Percentiles rank a stretch among this genome's conserved stretches.
These are phyloP conservation scores for Cetradonia linearis DNA, from an alignment of 495 filamentous ascomycete genomes.

Conservation along the genomic window DNA sequence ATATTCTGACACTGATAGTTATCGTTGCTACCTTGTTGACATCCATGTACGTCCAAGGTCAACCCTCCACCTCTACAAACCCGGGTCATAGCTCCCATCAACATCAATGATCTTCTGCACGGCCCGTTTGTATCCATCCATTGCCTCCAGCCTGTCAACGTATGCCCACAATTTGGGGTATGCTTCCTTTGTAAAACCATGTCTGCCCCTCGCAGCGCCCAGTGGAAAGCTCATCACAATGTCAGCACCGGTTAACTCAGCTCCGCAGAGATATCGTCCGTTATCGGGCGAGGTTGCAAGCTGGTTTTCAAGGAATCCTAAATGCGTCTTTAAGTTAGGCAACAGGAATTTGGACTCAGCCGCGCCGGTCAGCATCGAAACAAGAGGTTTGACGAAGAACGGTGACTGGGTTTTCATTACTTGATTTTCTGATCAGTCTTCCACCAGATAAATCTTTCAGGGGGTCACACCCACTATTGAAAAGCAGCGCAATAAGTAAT, in stretches of 20 bases:
- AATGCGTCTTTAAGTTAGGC: constrained; percentile 53
- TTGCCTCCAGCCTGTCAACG: constrained; percentile 47
- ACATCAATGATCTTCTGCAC: constrained; percentile 50
- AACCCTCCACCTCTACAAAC: not conserved
- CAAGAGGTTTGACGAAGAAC: constrained; percentile 79
- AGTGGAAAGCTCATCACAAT: constrained; percentile 72
- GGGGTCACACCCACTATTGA: constrained; percentile 40
- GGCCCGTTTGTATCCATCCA: constrained; percentile 53
- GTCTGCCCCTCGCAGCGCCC: constrained; percentile 38
- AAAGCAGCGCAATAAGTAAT: constrained; percentile 48
- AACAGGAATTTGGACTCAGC: constrained; percentile 50
- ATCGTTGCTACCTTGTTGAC: not conserved
- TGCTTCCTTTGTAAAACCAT: constrained; percentile 39
- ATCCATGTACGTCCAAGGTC: not conserved
- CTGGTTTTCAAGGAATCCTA: constrained; percentile 63
- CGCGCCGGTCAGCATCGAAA: constrained; percentile 49
- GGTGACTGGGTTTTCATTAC: constrained; percentile 56
- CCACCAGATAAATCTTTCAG: not conserved
- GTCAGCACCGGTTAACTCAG: constrained; percentile 64
- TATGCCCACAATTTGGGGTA: constrained; percentile 57
- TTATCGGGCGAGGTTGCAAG: constrained; percentile 51
- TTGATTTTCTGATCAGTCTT: constrained; percentile 22
- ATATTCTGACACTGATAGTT: not conserved
- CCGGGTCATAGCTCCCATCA: constrained; percentile 36
- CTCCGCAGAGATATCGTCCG: constrained; percentile 62